These are phyloP conservation scores for Vaccinium darrowii DNA, from an alignment of 148 eudicot species.

Conservation along the genomic window DNA sequence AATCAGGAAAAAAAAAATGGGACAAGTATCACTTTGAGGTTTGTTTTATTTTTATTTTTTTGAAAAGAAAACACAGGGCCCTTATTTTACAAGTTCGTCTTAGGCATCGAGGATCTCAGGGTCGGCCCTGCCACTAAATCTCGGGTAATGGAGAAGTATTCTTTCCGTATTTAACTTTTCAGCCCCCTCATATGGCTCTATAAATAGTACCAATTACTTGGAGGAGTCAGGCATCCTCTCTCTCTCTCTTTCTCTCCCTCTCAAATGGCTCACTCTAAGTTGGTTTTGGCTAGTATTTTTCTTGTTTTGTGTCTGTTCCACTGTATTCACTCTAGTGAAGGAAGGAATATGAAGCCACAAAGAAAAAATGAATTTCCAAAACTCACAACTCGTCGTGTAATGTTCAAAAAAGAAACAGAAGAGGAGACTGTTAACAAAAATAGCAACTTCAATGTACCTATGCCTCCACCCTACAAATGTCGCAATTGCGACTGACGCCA, in stretches of 20 bases:
- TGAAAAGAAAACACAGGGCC: no score
- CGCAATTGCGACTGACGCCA: not conserved
- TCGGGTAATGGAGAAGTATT: not conserved
- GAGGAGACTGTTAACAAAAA: constrained; percentile 1
- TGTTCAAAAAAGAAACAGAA: constrained; percentile 13
- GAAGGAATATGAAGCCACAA: constrained; percentile 27
- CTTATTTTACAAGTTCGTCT: no score
- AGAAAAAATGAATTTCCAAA: constrained; percentile 23
- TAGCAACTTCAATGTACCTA: not conserved
- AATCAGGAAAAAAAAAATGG: no score
- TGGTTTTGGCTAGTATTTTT: constrained; percentile 18
- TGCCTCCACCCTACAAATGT: not conserved
- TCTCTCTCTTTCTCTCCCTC: constrained; percentile 16
- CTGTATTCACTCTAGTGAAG: constrained; percentile 30
- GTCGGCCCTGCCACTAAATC: no score
- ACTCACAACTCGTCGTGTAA: constrained; percentile 13
- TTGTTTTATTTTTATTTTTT: no score
- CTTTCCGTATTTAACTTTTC: not conserved
- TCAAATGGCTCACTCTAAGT: constrained; percentile 37
- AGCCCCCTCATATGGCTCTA: constrained; percentile 25
- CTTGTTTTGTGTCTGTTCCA: constrained; percentile 21
- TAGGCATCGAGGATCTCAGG: no score
- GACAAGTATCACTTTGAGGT: no score
- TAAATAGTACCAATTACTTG: constrained; percentile 26
- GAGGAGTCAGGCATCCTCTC: constrained; percentile 24